Percentiles rank a stretch among this genome's conserved stretches.
Evolutionary conservation across 257 asterid genomes (phyloP).

Genomic region (Solanum etuberosum): DNA sequence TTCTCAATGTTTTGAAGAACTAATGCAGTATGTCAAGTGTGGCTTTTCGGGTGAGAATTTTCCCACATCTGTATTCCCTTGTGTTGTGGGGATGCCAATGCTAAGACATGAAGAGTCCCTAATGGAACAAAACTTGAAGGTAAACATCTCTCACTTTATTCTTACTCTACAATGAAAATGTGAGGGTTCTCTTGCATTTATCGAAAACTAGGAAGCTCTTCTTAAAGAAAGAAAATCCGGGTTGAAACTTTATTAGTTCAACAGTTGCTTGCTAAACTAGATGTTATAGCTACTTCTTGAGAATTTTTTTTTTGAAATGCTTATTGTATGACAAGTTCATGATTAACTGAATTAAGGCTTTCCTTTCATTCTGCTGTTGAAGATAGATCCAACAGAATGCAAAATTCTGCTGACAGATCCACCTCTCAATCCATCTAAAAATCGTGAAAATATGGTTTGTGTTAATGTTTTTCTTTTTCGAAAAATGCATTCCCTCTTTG

Average conservation of each 20-base stretch:
- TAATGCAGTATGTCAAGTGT: slow-evolving; percentile 85
- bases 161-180: background rate
- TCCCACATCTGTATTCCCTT: slow-evolving; percentile 89
- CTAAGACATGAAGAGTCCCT: slow-evolving; percentile 87
- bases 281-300: background rate
- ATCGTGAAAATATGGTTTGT: slow-evolving; percentile 81
- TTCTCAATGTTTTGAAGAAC: background rate
- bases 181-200: background rate
- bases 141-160: slow-evolving; percentile 12
- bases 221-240: background rate
- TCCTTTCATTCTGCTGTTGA: slow-evolving; percentile 20
- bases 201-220: background rate
- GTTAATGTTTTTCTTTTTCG: background rate
- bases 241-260: background rate
- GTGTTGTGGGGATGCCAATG: slow-evolving; percentile 97
- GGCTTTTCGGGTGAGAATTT: slow-evolving; percentile 91
- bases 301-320: background rate
- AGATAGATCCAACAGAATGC: slow-evolving; percentile 88
- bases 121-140: slow-evolving; percentile 85
- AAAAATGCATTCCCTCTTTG: background rate
- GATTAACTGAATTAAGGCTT: background rate
- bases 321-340: background rate
- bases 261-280: background rate
- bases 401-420: slow-evolving; percentile 89
- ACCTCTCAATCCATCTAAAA: slow-evolving; percentile 85